A percentile compares a stretch with the other conserved stretches of the same genome.
Evolutionary conservation across 371 early-diverging fungal species (phyloP).

Genomic region (Funneliformis caledonium): DNA sequence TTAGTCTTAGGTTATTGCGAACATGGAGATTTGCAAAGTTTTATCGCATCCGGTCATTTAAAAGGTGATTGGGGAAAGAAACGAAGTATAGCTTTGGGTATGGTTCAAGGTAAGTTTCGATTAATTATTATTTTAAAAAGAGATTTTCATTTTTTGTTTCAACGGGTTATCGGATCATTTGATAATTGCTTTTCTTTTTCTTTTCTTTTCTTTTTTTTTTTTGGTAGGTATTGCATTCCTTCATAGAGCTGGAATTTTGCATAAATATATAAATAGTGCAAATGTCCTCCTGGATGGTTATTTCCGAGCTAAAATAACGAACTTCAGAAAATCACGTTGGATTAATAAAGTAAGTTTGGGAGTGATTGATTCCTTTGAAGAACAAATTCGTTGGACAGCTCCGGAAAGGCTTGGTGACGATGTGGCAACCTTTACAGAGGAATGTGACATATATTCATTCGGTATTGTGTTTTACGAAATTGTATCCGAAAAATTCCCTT

Average conservation of each 20-base stretch:
- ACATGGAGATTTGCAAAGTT: constrained; percentile 29
- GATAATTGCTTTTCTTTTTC: no score
- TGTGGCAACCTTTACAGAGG: constrained; percentile 25
- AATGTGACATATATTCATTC: constrained; percentile 34
- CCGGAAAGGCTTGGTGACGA: constrained; percentile 27
- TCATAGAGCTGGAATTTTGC: constrained; percentile 39
- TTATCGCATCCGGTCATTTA: constrained; percentile 24
- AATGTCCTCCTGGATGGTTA: constrained; percentile 20
- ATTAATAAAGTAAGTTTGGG: neutral
- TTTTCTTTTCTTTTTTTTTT: no score
- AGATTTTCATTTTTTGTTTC: neutral
- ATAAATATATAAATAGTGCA: constrained; percentile 32
- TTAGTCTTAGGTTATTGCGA: constrained; percentile 33
- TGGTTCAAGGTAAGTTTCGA: constrained; percentile 21
- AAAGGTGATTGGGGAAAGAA: constrained; percentile 39
- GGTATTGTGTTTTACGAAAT: constrained; percentile 37
- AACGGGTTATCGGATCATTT: neutral
- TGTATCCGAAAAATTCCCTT: constrained; percentile 24
- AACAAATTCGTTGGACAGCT: constrained; percentile 38
- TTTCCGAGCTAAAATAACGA: constrained; percentile 33
- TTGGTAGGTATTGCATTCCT: constrained; percentile 26
- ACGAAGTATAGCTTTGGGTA: constrained; percentile 33
- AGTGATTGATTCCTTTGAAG: constrained; percentile 30
- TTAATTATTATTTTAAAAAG: neutral
- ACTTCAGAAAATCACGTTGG: constrained; percentile 35